These are phyloP conservation scores for Penicillium sp. DNA, from an alignment of 2,329 filamentous ascomycete species.

Conservation along the genomic window DNA sequence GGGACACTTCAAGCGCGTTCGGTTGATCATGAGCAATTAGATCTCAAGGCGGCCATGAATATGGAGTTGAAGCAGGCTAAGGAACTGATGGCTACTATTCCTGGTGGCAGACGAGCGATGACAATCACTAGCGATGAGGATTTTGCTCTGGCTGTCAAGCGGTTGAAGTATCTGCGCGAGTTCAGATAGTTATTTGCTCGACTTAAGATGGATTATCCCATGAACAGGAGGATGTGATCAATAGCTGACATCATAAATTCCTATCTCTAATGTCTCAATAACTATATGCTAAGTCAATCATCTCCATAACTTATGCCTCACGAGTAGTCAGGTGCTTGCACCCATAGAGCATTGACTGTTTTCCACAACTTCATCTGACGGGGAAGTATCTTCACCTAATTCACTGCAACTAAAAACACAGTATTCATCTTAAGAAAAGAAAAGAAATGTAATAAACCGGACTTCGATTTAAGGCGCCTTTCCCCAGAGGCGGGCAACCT, in stretches of 20 bases:
- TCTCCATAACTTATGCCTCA: no score
- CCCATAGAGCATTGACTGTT: no score
- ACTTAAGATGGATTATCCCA: neutral
- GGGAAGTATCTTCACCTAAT: no score
- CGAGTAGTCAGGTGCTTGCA: no score
- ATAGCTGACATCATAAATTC: neutral
- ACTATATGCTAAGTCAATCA: no score
- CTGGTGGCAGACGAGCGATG: conserved; percentile 1
- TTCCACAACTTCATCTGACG: no score
- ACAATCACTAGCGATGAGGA: neutral
- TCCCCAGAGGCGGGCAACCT: neutral
- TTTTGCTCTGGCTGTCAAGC: conserved; percentile 4
- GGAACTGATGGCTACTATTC: conserved; percentile 2
- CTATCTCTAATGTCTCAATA: neutral
- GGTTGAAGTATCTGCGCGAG: conserved; percentile 6
- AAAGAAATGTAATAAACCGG: no score
- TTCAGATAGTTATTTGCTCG: neutral
- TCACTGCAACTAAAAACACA: no score
- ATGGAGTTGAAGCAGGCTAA: conserved; percentile 1
- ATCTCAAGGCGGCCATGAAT: neutral
- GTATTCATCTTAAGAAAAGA: no score
- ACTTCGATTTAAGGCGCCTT: neutral
- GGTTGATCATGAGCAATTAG: neutral
- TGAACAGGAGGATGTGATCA: neutral
- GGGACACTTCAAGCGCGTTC: neutral